Evolutionary conservation across 192 early-diverging fungal species (phyloP).

Genomic region (Mortierella claussenii): DNA sequence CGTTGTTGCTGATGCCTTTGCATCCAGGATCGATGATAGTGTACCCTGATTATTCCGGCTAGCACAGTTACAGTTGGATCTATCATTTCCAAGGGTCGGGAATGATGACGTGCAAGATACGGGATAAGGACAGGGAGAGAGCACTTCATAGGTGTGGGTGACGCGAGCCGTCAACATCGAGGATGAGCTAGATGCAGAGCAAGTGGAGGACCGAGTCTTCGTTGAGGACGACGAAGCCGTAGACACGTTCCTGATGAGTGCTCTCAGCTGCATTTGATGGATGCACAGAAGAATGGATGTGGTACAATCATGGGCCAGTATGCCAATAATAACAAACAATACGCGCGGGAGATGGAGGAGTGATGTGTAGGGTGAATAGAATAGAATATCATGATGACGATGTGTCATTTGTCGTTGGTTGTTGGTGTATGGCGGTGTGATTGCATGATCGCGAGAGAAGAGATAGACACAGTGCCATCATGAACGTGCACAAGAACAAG

Average conservation of each 20-base stretch:
- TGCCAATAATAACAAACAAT: background rate
- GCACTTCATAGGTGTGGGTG: background rate
- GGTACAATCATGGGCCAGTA: background rate
- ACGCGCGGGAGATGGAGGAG: background rate
- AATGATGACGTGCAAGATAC: constrained; percentile 6
- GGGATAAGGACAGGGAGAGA: background rate
- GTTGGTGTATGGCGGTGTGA: too few species aligned
- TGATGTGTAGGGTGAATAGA: background rate
- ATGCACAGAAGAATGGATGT: background rate
- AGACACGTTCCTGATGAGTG: constrained; percentile 40
- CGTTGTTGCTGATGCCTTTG: too few species aligned
- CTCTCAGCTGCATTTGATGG: constrained; percentile 17
- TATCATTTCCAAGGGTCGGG: background rate
- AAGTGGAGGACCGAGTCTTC: background rate
- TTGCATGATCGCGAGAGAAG: too few species aligned
- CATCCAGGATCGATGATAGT: too few species aligned
- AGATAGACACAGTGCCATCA: background rate
- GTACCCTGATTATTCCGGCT: background rate
- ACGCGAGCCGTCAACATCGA: background rate
- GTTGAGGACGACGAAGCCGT: constrained; percentile 23
- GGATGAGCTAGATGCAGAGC: constrained; percentile 7
- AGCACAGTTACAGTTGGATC: background rate
- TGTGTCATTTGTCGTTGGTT: too few species aligned
- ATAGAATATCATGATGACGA: too few species aligned
- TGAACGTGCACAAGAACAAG: background rate